Evolutionary conservation across 257 asterid species (phyloP).

Genomic region (Capsicum chinense): DNA sequence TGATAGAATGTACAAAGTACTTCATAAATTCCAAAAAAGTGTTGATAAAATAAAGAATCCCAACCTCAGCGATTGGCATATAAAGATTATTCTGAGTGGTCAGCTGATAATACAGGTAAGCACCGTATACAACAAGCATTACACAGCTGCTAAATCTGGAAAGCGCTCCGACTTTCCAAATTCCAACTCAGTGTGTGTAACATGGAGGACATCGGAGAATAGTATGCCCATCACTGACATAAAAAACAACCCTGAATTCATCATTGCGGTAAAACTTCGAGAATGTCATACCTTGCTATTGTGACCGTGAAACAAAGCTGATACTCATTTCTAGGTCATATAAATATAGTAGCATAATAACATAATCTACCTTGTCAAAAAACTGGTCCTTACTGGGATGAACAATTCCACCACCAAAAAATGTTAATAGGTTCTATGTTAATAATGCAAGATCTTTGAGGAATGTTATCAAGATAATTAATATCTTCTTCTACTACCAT

Average conservation of each 20-base stretch:
- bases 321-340: not conserved
- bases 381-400: constrained; percentile 61
- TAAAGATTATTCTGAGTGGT: constrained; percentile 61
- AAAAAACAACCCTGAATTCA: constrained; percentile 82
- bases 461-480: too few species aligned
- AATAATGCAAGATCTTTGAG: too few species aligned
- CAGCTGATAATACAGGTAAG: constrained; percentile 73
- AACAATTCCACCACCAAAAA: constrained; percentile 78
- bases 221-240: constrained; percentile 92
- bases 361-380: constrained; percentile 49
- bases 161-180: constrained; percentile 83
- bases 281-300: not conserved
- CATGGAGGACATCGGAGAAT: constrained; percentile 77
- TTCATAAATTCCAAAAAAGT: not conserved
- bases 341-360: constrained; percentile 13
- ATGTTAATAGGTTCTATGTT: too few species aligned
- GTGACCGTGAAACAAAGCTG: not conserved
- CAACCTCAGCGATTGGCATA: constrained; percentile 62
- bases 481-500: too few species aligned
- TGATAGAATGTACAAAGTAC: not conserved
- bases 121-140: constrained; percentile 80
- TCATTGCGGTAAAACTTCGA: constrained; percentile 45
- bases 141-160: constrained; percentile 86
- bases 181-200: constrained; percentile 77
- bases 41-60: constrained; percentile 18